phyloP scores from a whole-genome alignment of 306 rosid genomes.

The Psophocarpus tetragonolobus region DNA sequence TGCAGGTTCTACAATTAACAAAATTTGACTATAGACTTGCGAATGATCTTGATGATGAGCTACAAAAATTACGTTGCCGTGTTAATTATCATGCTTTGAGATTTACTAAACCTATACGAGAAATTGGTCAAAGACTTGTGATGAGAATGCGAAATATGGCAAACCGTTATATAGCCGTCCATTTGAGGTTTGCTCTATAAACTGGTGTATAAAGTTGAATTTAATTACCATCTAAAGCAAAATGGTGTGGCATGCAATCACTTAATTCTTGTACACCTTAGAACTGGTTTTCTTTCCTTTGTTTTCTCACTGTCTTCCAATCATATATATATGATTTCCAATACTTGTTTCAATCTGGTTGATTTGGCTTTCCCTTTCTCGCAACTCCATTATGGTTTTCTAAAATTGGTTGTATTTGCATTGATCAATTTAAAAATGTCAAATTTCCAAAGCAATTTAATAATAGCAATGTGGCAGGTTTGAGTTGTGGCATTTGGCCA shows the following conservation, averaged over 20 bases:
- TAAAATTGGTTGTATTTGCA: slow-evolving; percentile 23
- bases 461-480: slow-evolving; percentile 15
- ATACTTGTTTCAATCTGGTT: slow-evolving; percentile 14
- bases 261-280: slow-evolving; percentile 3
- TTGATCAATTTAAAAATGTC: slow-evolving; percentile 30
- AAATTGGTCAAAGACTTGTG: slow-evolving; percentile 73
- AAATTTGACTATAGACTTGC: slow-evolving; percentile 98
- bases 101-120: slow-evolving; percentile 85
- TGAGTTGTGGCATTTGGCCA: background rate
- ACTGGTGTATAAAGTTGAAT: slow-evolving; percentile 23
- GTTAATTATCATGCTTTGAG: slow-evolving; percentile 91
- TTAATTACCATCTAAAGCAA: slow-evolving; percentile 30
- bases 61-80: slow-evolving; percentile 92
- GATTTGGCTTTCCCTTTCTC: slow-evolving; percentile 22
- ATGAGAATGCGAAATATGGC: slow-evolving; percentile 82
- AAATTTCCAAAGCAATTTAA: background rate
- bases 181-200: slow-evolving; percentile 74
- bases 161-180: slow-evolving; percentile 78
- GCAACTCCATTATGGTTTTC: background rate
- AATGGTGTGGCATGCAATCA: slow-evolving; percentile 19
- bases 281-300: background rate
- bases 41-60: slow-evolving; percentile 79
- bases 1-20: slow-evolving; percentile 91
- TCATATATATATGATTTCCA: background rate
- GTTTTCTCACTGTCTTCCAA: background rate